A percentile compares a stretch with the other conserved stretches of the same genome.
These are phyloP conservation scores for Coniochaeta sp. DNA, from an alignment of 2,329 filamentous ascomycete genomes.

Conservation along the genomic window DNA sequence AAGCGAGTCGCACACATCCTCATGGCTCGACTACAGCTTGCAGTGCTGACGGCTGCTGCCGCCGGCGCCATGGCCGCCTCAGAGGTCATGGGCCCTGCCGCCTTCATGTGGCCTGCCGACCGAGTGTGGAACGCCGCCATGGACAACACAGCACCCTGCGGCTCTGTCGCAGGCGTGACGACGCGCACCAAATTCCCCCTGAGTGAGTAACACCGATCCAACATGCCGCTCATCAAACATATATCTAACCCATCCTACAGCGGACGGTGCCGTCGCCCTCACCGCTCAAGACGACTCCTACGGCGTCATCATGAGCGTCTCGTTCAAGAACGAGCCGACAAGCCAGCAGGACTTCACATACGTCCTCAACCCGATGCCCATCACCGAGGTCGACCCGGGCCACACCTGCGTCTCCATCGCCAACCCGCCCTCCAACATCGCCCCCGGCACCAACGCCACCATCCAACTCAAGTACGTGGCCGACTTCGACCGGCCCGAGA, in stretches of 20 bases:
- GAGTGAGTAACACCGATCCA: constrained; percentile 27
- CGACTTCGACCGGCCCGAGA: constrained; percentile 32
- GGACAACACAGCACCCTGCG: constrained; percentile 53
- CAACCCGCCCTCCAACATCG: constrained; percentile 24
- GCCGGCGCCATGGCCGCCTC: constrained; percentile 6
- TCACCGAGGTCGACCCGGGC: constrained; percentile 31
- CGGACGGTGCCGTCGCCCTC: constrained; percentile 45
- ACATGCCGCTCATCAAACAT: too few species aligned
- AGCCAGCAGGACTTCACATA: constrained; percentile 32
- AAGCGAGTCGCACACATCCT: too few species aligned
- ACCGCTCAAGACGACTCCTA: constrained; percentile 52
- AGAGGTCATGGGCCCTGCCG: constrained; percentile 42
- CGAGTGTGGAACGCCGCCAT: constrained; percentile 44
- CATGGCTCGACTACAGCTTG: constrained; percentile 6
- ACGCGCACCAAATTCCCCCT: constrained; percentile 52
- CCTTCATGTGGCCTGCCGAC: constrained; percentile 55
- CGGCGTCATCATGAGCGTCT: constrained; percentile 45
- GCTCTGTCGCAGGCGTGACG: constrained; percentile 36
- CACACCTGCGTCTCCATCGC: constrained; percentile 36
- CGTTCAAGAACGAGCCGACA: constrained; percentile 37
- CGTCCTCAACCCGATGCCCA: constrained; percentile 25
- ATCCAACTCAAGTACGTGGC: constrained; percentile 41
- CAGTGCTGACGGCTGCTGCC: constrained; percentile 4
- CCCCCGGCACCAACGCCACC: constrained; percentile 37
- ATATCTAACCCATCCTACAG: neutral